Base-by-base conservation (phyloP, 352 stramenopile genomes). In the Elongisporangium senticosum region DNA sequence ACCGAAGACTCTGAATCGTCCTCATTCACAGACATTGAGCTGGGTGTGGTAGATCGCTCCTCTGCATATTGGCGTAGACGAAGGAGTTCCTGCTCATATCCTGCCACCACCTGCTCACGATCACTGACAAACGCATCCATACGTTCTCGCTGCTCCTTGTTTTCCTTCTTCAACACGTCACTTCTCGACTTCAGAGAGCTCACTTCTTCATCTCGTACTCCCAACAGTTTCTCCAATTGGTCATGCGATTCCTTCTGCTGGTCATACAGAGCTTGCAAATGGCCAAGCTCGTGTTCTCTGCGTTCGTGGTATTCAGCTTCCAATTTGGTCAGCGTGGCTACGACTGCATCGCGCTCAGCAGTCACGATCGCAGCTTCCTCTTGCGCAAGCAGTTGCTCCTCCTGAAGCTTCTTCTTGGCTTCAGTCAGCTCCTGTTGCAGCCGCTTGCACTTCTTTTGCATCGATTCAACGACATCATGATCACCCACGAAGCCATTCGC, bases 151-250 rank as follows among this genome's bases (percentile, higher is more conserved):
- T 55, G 56, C 26, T 61, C 47, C 28, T 40, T 23, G 19, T 50
- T 43, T 10, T 22, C 10, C 20, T 51, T 26, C 20, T 51, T 28
- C 56, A 51, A 39, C 10, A 55, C 33, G 13, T 43, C 58, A 7
- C 65, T 69, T 26, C 69, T 65, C 17, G 63, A 33, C 47, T 70
- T 70, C 49, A 90, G 69, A 4, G 62, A 53, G 17, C 58, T 58
- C 22, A 83, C 71, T 51, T 84, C 67, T 39, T 79, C 63, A 48
- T 87, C 73, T 10, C 72, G 76, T 8, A 72, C 65, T 4, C 59
- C 56, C 19, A 87, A 55, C 21, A 79, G 37, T 13, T 74, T 60
- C 59, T 78, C 67, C 59, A 88, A 71, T 22, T 75, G 67, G 22
- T 78, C 70, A 53, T 76, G 72, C 24, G 74, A 63, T 13, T 75